Evolutionary conservation across 768 basidiomycete species (phyloP), one percentile per base, ranked within the genome.

Genomic region (Neoboletus brunneissimus): DNA sequence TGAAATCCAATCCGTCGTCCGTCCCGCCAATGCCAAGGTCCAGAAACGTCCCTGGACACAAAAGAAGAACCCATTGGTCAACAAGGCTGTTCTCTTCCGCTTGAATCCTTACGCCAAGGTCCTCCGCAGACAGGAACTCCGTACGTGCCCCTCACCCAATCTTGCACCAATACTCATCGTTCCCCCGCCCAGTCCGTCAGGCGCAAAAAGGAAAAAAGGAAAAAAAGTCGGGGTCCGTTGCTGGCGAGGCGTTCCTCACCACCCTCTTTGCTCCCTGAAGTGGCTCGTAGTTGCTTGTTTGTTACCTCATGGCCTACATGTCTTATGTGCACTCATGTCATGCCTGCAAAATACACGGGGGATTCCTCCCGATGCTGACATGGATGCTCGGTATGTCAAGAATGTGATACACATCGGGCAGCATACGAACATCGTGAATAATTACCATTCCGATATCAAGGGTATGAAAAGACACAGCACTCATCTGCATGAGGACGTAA

Each of bases 31-130:
- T 65, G 79, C 85, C 60, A 89, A 91, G 76, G 71, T 77, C 59
- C 87, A 89, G 77, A 97, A 95, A 78, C 88, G 95, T 70, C 94
- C 94, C 58, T 94, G 91, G 91, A 91, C 94, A 61, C 95, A 98
- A 80, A 94, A 94, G 90, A 98, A 98, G 89, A 98, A 97, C 82
- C 94, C 95, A 51, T 84, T 97, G 67, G 75, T 84, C 77, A 97
- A 97, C 87, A 94, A 90, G 81, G 89, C 83, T 49, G 79, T 95
- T 66, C 86, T 95, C 72, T 95, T 94, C 92, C 89, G 94, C 68
- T 84, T 98, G 77, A 98, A 98, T 83, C 96, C 96, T 51, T 98
- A 98, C 77, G 96, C 95, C 67, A 96, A 96, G 85, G 89, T 89
- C 44, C 75, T 94, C 68, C 89, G 92, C 74, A 81, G 89, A 65